These are phyloP conservation scores for Acanthamoeba royreba DNA, from an alignment of 208 protist species.

Conservation along the genomic window DNA sequence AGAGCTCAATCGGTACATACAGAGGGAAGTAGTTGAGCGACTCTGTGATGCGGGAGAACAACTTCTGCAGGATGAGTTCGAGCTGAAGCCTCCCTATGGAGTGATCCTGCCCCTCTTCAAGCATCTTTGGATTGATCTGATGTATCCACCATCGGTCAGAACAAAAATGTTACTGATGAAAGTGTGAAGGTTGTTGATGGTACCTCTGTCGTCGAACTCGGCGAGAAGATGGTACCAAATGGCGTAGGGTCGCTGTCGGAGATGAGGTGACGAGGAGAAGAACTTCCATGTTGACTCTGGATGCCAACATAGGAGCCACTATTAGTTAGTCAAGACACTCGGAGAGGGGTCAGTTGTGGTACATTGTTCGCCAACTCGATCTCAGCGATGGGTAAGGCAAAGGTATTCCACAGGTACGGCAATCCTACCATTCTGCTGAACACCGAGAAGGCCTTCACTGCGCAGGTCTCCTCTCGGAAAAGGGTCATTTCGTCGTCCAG, in stretches of 20 bases:
- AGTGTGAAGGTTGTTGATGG: neutral
- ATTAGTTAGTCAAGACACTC: too few species aligned
- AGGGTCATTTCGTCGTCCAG: neutral
- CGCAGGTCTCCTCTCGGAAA: neutral
- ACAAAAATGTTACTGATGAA: neutral
- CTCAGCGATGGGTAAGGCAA: neutral
- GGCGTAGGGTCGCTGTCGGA: neutral
- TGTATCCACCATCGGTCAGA: neutral
- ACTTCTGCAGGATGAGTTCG: slow-evolving; percentile 4
- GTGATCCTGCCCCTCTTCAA: slow-evolving; percentile 5
- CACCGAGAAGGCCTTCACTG: neutral
- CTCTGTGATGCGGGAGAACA: neutral
- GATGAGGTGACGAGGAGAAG: too few species aligned
- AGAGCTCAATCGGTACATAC: neutral
- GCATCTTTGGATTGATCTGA: neutral
- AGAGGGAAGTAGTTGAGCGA: neutral
- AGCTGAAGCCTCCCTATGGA: neutral
- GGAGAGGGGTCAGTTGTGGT: too few species aligned
- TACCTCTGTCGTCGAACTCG: neutral
- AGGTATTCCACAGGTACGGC: slow-evolving; percentile 19
- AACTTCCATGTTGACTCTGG: too few species aligned
- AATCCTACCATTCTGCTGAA: neutral
- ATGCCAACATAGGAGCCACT: neutral
- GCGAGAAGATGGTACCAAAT: neutral
- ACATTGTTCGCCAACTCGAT: slow-evolving; percentile 21